A percentile compares a stretch with the other conserved stretches of the same genome.
Evolutionary conservation across 371 early-diverging fungal species (phyloP).

Genomic region (Mortierella sp.): DNA sequence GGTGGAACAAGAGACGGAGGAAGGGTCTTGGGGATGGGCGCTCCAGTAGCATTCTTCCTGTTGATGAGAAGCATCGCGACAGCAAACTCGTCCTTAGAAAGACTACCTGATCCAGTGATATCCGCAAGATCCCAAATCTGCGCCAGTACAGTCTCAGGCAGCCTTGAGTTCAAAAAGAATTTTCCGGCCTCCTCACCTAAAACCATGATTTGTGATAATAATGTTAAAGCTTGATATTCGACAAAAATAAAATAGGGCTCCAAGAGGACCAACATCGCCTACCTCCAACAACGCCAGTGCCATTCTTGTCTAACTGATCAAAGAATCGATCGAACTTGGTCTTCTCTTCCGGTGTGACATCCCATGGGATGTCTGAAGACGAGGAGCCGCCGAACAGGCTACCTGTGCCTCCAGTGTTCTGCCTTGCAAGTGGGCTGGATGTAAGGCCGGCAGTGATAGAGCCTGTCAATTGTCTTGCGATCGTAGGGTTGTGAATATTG

Average conservation of each 20-base stretch:
- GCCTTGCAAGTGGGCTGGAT: conserved; percentile 41
- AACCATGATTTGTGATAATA: not conserved
- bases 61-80: conserved; percentile 96
- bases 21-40: conserved; percentile 80
- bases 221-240: not conserved
- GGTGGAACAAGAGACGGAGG: conserved; percentile 89
- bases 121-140: conserved; percentile 87
- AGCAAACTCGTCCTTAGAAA: conserved; percentile 92
- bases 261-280: not conserved
- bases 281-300: conserved; percentile 61
- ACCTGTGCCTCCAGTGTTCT: conserved; percentile 58
- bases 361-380: conserved; percentile 66
- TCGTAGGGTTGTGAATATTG: conserved; percentile 26
- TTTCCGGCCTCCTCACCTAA: conserved; percentile 76
- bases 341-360: conserved; percentile 77
- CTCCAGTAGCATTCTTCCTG: conserved; percentile 82
- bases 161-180: conserved; percentile 81
- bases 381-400: conserved; percentile 51
- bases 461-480: conserved; percentile 46
- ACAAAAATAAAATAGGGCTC: not conserved
- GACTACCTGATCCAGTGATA: conserved; percentile 86
- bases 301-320: conserved; percentile 72
- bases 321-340: conserved; percentile 79
- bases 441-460: conserved; percentile 15
- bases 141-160: conserved; percentile 75